Base-by-base conservation (phyloP, 768 basidiomycete genomes). In the Mycena galopus region DNA sequence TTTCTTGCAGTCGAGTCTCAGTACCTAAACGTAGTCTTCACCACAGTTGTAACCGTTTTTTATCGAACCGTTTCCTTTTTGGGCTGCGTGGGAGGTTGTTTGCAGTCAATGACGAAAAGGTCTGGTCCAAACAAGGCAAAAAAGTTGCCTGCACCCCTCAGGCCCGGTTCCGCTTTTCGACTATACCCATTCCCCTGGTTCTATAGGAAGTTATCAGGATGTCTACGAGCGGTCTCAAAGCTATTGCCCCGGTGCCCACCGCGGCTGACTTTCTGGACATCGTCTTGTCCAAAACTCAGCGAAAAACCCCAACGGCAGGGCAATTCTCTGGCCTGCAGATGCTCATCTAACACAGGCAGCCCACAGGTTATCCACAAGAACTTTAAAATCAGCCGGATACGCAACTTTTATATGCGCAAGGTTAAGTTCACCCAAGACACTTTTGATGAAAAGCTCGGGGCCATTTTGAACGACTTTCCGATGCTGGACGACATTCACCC, bases 391-490 rank as follows among this genome's bases (percentile, higher is more conserved):
- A 96, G 96, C 76, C 93, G 97, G 76, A 99, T 99, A 84, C 91
- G 97, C 73, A 96, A 96, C 78, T 96, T 96, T 80, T 98, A 99
- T 83, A 98, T 99, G 97, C 92, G 97, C 81, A 99, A 99, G 83
- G 97, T 99, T 84, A 99, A 97, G 83, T 99, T 98, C 82, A 97
- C 97, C 3, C 96, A 98, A 82, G 96, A 98, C 79, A 88, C 94
- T 19, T 98, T 99, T 76, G 96, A 98, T 71, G 97, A 98, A 84
- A 97, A 98, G 81, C 89, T 99, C 33, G 92, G 92, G 66, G 93
- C 92, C 37, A 99, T 99, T 80, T 86, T 99, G 79, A 89, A 92
- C 53, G 98, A 99, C 82, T 99, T 99, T 86, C 98, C 98, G 25
- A 92, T 99, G 85, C 93, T 99, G 63, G 97, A 99, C 81, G 97